Conservation (phyloP, 495 filamentous ascomycete genomes). For the Penicillium canariense region DNA sequence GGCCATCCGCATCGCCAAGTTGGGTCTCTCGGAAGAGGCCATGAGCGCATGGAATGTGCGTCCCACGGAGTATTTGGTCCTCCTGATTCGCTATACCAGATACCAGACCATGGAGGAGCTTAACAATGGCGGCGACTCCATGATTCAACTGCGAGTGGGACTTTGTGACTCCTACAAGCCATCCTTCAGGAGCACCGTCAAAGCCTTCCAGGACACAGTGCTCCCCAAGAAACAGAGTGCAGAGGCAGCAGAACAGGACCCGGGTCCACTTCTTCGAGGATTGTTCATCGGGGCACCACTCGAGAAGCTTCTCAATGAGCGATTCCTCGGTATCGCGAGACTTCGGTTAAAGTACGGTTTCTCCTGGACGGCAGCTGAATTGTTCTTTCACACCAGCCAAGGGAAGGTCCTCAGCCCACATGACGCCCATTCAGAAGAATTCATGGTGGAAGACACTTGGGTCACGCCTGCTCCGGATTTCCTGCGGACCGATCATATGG, state of each 20-base stretch:
- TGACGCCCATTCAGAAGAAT: slow-evolving; percentile 10
- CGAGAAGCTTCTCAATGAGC: slow-evolving; percentile 64
- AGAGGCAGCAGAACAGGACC: neutral
- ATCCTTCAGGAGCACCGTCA: slow-evolving; percentile 35
- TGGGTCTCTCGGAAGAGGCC: slow-evolving; percentile 74
- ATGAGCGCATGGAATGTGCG: slow-evolving; percentile 75
- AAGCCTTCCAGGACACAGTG: slow-evolving; percentile 45
- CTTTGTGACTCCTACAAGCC: slow-evolving; percentile 52
- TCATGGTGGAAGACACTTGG: slow-evolving; percentile 27
- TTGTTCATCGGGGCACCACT: slow-evolving; percentile 74
- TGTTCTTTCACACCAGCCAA: slow-evolving; percentile 49
- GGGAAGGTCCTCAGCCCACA: slow-evolving; percentile 20
- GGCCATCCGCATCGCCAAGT: slow-evolving; percentile 57
- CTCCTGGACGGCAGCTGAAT: slow-evolving; percentile 72
- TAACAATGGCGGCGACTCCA: slow-evolving; percentile 16
- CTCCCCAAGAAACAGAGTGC: slow-evolving; percentile 2
- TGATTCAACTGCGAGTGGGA: slow-evolving; percentile 44
- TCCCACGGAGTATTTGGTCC: slow-evolving; percentile 66
- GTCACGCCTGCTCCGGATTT: slow-evolving; percentile 23
- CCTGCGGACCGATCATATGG: slow-evolving; percentile 53
- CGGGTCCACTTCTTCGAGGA: slow-evolving; percentile 31
- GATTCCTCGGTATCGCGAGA: slow-evolving; percentile 62
- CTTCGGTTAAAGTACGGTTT: slow-evolving; percentile 52
- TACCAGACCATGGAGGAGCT: slow-evolving; percentile 59
- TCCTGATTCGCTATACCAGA: slow-evolving; percentile 66